Evolutionary conservation across 2,329 filamentous ascomycete genomes (phyloP).

Genomic region (Xylariaceae sp.): DNA sequence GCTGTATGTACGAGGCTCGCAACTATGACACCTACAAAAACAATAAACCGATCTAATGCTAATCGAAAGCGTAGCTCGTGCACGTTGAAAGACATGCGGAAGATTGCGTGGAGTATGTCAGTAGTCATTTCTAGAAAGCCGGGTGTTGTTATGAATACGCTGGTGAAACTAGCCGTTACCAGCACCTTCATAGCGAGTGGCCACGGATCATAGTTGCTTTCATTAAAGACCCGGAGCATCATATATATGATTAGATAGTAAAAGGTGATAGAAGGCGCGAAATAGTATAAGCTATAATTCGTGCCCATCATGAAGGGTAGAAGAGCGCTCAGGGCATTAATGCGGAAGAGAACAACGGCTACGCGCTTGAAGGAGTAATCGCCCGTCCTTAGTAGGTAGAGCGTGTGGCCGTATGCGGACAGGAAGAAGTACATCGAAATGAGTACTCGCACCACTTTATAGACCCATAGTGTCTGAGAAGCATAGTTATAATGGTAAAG

Average conservation of each 20-base stretch:
- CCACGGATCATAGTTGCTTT: conserved; percentile 49
- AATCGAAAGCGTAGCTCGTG: conserved; percentile 57
- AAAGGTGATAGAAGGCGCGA: conserved; percentile 63
- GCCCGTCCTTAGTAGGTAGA: conserved; percentile 60
- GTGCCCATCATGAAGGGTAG: conserved; percentile 63
- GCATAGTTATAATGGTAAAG: conserved; percentile 65
- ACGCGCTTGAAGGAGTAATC: conserved; percentile 63
- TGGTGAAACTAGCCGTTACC: conserved; percentile 48
- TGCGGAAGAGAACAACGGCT: conserved; percentile 58
- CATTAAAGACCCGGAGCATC: conserved; percentile 52
- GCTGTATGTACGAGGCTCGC: conserved; percentile 49
- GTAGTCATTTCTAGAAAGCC: conserved; percentile 51
- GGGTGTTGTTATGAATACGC: conserved; percentile 41
- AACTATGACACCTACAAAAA: conserved; percentile 61
- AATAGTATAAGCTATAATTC: conserved; percentile 63
- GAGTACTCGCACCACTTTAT: conserved; percentile 59
- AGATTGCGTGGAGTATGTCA: conserved; percentile 46
- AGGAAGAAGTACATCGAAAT: conserved; percentile 67
- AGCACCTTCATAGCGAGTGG: conserved; percentile 56
- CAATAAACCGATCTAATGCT: conserved; percentile 58
- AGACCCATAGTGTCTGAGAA: conserved; percentile 55
- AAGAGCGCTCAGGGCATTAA: conserved; percentile 61
- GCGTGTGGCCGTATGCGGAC: conserved; percentile 65
- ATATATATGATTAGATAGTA: conserved; percentile 66
- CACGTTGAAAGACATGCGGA: conserved; percentile 55